Conservation (phyloP, 2,329 filamentous ascomycete species). For the Allantophomopsis lycopodina region DNA sequence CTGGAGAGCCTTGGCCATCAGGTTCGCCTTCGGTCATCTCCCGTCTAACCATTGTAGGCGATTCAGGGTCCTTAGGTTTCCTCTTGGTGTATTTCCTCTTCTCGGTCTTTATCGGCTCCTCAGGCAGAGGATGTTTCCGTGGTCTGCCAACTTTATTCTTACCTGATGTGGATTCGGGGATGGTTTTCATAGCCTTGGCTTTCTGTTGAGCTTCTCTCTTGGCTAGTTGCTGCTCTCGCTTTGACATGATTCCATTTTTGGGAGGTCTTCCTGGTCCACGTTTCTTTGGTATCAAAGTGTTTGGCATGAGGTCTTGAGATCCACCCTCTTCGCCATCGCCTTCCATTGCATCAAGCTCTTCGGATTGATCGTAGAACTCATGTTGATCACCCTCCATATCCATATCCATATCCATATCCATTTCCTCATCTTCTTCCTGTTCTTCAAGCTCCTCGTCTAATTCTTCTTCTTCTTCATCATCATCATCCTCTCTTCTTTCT, state of each 20-base stretch:
- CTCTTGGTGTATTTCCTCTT: slow-evolving; percentile 55
- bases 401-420: slow-evolving; percentile 4
- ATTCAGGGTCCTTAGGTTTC: slow-evolving; percentile 33
- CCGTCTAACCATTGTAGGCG: slow-evolving; percentile 32
- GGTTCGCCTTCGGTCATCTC: slow-evolving; percentile 36
- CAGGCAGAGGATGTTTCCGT: slow-evolving; percentile 46
- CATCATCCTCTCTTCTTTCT: slow-evolving; percentile 14
- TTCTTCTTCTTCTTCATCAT: slow-evolving; percentile 11
- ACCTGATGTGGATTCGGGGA: slow-evolving; percentile 21
- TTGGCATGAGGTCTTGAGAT: slow-evolving; percentile 18
- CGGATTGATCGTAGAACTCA: slow-evolving; percentile 14
- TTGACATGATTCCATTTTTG: slow-evolving; percentile 75
- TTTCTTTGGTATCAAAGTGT: slow-evolving; percentile 19
- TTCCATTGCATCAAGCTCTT: slow-evolving; percentile 18
- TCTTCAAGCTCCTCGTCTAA: slow-evolving; percentile 11
- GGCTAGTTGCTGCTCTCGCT: slow-evolving; percentile 52
- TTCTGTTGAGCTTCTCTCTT: slow-evolving; percentile 49
- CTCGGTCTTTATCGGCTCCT: slow-evolving; percentile 40
- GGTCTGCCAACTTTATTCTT: slow-evolving; percentile 55
- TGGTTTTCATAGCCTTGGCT: slow-evolving; percentile 37
- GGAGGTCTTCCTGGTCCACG: slow-evolving; percentile 64
- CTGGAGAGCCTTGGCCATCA: neutral
- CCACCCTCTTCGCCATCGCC: slow-evolving; percentile 11
- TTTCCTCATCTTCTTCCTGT: slow-evolving; percentile 10
- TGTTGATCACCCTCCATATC: slow-evolving; percentile 7